Evolutionary conservation across 805 yeast species (phyloP), one percentile per base, ranked within the genome.

Genomic region (Candida pini): DNA sequence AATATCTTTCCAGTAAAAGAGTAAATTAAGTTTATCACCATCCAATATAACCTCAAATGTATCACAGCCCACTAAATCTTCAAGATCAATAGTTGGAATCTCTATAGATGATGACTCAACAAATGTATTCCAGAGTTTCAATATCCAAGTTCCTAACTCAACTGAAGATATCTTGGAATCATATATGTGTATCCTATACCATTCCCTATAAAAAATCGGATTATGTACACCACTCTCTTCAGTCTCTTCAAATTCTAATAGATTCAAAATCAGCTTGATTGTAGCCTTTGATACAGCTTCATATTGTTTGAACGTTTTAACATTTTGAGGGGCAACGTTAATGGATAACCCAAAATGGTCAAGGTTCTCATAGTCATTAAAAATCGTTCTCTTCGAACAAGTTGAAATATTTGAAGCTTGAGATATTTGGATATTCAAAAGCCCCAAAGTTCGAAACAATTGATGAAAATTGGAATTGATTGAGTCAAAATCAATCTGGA

Each of bases 251-350:
- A 38, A 18, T 10, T 32, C 35, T 14, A 47, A 18, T 9, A 41
- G 9, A 14, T 33, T 28, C 24, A 37, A 26, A 4, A 47, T 8
- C 18, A 30, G 17, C 5, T 41, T 37, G 9, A 43, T 40, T n/a
- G 40, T 28, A 9, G 32, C 12, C 6, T 40, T 34, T 2, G 59
- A 45, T 12, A 38, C 17, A 8, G 32, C 13, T n/a, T 39, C 24
- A 37, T 57, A 56, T 23, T 49, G 48, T 10, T 30, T 26, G 28
- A 51, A 43, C n/a, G 40, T 42, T 7, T 34, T 36, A 2, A 45
- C 60, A 2, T 35, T 30, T 27, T 56, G 62, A 1, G 62, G 62
- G 2, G 61, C 59, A 24, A 53, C 47, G 25, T 54, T 47, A 9
- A 55, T 34, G 9, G 33, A 18, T 14, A 53, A 33, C 4, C 58